phyloP scores from a whole-genome alignment of 768 basidiomycete genomes.

The Lactifluus pinguis region DNA sequence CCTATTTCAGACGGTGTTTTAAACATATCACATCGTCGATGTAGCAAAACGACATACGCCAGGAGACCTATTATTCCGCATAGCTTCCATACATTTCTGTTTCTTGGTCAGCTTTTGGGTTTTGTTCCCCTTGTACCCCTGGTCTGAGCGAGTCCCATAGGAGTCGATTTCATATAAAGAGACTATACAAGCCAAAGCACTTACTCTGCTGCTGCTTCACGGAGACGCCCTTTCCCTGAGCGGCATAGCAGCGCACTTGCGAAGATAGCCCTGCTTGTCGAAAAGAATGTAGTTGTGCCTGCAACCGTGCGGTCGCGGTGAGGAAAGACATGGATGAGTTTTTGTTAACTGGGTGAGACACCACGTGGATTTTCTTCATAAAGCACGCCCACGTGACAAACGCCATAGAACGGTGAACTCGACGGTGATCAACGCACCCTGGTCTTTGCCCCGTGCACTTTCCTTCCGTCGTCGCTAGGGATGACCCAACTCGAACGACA shows the following conservation, averaged over 20 bases:
- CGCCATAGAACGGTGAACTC: not conserved
- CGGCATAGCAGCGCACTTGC: slow-evolving; percentile 6
- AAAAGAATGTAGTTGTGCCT: not conserved
- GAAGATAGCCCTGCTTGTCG: not conserved
- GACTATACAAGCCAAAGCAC: not conserved
- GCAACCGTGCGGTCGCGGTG: not conserved
- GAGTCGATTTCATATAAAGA: not conserved
- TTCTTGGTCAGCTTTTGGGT: slow-evolving; percentile 2
- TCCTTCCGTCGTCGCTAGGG: not conserved
- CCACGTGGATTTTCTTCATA: not conserved
- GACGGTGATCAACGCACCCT: not conserved
- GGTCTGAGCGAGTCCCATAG: not conserved
- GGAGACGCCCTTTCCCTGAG: slow-evolving; percentile 7
- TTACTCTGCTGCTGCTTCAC: slow-evolving; percentile 9
- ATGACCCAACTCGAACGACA: slow-evolving; percentile 18
- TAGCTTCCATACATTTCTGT: not conserved
- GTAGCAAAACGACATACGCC: slow-evolving; percentile 7
- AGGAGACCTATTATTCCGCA: slow-evolving; percentile 7
- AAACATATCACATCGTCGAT: not conserved
- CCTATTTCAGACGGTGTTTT: slow-evolving; percentile 23
- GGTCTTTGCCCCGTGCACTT: too few species aligned
- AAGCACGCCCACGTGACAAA: slow-evolving; percentile 6
- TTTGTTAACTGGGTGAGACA: not conserved
- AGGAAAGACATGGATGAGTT: slow-evolving; percentile 3
- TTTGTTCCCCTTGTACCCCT: slow-evolving; percentile 13